Base-by-base conservation (phyloP, 2,329 filamentous ascomycete genomes). In the Pyricularia pennisetigena region DNA sequence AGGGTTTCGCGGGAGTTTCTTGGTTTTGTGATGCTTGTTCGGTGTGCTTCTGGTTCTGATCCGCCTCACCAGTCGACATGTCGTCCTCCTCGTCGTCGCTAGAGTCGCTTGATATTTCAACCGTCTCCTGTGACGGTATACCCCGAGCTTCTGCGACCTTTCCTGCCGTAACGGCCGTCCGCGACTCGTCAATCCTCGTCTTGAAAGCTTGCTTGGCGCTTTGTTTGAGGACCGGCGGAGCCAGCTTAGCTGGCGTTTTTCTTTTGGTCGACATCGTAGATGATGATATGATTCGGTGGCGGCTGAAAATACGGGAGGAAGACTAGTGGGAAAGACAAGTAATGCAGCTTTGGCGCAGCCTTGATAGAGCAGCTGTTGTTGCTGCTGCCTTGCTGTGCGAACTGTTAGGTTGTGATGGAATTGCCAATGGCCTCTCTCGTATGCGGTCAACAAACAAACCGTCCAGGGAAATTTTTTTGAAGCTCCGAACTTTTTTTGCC, bases 201-300 rank as follows among this genome's bases (percentile, higher is more conserved):
- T 82, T 86, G 64, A 79, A 77, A 3, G 81, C 73, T 23, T 80
- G 75, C 74, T 85, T 86, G 69, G 85, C 85, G 74, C 80, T 82
- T 68, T 82, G 79, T 76, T 82, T 85, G 70, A 85, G 79, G 16
- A 81, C 79, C 0, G 87, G 87, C 69, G 82, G 78, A 69, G 84
- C 85, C 73, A 89, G 80, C 78, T 84, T 84, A 71, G 82, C 80
- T 70, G 85, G 79, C 69, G 83, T 80, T 82, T 88, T 89, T 75
- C 86, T 81, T 78, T 87, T 89, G 63, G 86, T 84, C 70, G 86
- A 86, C 83, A 88, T 87, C 70, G 70, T 71, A 29, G 23, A 12
- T 5, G n/a, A n/a, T 57, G 20, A n/a, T 57, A 6, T 24, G 20
- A n/a, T 24, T 24, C 23, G 54, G 54, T 49, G 59, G 59, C 59